Evolutionary conservation across 768 basidiomycete genomes (phyloP).

Genomic region (Naganishia kalamii): DNA sequence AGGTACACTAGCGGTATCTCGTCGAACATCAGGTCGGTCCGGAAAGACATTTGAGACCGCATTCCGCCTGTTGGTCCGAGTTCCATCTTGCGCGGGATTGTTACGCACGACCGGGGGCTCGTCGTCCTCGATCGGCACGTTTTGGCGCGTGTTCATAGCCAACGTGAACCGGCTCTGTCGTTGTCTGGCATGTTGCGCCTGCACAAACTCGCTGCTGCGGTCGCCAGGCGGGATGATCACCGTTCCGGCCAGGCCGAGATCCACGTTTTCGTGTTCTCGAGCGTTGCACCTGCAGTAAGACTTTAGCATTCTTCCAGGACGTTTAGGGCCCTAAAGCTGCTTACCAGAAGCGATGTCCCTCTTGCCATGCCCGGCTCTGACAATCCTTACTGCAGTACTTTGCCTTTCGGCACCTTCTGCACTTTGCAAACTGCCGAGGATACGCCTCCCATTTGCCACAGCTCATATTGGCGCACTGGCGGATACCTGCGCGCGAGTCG

Average conservation of each 20-base stretch:
- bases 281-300: conserved; percentile 22
- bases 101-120: background rate
- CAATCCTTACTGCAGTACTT: conserved; percentile 99
- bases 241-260: conserved; percentile 18
- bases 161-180: conserved; percentile 8
- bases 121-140: conserved; percentile 7
- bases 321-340: background rate
- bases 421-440: conserved; percentile 94
- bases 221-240: conserved; percentile 22
- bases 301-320: background rate
- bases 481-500: conserved; percentile 79
- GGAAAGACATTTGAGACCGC: background rate
- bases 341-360: conserved; percentile 90
- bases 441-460: conserved; percentile 91
- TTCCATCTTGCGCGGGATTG: background rate
- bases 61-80: background rate
- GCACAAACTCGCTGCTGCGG: conserved; percentile 12
- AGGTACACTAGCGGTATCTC: background rate
- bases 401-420: conserved; percentile 87
- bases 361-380: conserved; percentile 92
- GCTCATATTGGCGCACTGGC: conserved; percentile 97
- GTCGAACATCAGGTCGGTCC: background rate
- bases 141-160: conserved; percentile 8
- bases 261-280: conserved; percentile 20
- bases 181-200: conserved; percentile 11